phyloP scores from a whole-genome alignment of 331 rosid species.

The Phaseolus coccineus region DNA sequence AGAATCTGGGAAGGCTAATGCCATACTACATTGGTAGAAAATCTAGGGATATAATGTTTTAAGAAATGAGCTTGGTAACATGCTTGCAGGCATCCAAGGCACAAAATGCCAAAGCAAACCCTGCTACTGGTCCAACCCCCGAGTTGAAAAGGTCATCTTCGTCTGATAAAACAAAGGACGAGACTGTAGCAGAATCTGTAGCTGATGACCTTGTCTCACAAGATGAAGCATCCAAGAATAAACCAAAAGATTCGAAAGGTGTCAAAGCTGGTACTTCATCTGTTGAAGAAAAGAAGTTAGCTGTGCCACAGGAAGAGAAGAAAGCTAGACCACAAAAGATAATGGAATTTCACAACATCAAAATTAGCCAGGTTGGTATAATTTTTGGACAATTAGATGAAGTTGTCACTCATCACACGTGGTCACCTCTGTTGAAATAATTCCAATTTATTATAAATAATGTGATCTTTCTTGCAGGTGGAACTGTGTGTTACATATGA shows the following conservation, averaged over 20 bases:
- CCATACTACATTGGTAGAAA: slow-evolving; percentile 29
- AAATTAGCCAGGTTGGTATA: slow-evolving; percentile 92
- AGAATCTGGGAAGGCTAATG: slow-evolving; percentile 26
- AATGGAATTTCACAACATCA: slow-evolving; percentile 90
- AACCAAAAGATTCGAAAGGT: slow-evolving; percentile 64
- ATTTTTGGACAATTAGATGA: slow-evolving; percentile 36
- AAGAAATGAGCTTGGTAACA: slow-evolving; percentile 39
- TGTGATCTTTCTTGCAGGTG: slow-evolving; percentile 60
- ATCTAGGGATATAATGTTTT: slow-evolving; percentile 7
- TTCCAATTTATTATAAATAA: slow-evolving; percentile 35
- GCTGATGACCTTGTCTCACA: slow-evolving; percentile 46
- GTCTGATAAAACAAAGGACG: slow-evolving; percentile 83
- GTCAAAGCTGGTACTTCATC: slow-evolving; percentile 70
- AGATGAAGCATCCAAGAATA: too few species aligned
- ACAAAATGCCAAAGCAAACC: slow-evolving; percentile 55
- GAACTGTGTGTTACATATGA: slow-evolving; percentile 87
- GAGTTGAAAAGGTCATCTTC: slow-evolving; percentile 83
- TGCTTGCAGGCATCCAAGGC: slow-evolving; percentile 75
- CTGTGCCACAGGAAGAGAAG: slow-evolving; percentile 72
- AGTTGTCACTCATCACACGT: slow-evolving; percentile 6
- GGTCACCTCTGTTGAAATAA: slow-evolving; percentile 4
- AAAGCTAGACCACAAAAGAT: slow-evolving; percentile 77
- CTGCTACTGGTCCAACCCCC: slow-evolving; percentile 54
- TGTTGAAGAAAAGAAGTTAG: slow-evolving; percentile 75
- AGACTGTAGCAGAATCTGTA: slow-evolving; percentile 84